A percentile compares a stretch with the other conserved stretches of the same genome.
Conservation (phyloP, 2,329 filamentous ascomycete species). For the Emericellopsis cladophorae region DNA sequence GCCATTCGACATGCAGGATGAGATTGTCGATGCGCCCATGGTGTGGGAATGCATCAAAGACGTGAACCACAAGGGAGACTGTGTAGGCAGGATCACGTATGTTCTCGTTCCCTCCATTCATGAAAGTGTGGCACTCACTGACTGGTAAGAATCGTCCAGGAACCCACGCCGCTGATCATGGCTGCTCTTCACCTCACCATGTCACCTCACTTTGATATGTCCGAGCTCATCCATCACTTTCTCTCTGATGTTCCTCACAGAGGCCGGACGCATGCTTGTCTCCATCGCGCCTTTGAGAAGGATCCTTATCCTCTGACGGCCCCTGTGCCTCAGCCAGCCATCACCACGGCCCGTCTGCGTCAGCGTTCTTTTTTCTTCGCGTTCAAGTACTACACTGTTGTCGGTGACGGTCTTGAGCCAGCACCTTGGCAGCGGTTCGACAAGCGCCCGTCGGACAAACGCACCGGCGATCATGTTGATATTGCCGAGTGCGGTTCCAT, state of each 20-base stretch:
- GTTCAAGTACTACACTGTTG: conserved; percentile 53
- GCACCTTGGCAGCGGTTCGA: conserved; percentile 49
- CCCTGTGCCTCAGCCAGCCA: conserved; percentile 2
- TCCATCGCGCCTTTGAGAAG: conserved; percentile 33
- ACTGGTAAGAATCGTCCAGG: conserved; percentile 38
- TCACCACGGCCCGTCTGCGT: conserved; percentile 18
- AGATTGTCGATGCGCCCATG: conserved; percentile 22
- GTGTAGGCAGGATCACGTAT: conserved; percentile 43
- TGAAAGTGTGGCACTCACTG: neutral
- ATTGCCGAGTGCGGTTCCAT: conserved; percentile 47
- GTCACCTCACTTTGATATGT: conserved; percentile 46
- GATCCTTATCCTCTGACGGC: conserved; percentile 7
- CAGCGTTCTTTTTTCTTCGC: conserved; percentile 48
- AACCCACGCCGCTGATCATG: conserved; percentile 47
- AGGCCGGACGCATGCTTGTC: conserved; percentile 30
- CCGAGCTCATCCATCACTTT: conserved; percentile 43
- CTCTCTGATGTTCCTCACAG: conserved; percentile 31
- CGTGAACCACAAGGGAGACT: conserved; percentile 21
- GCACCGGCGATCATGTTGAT: conserved; percentile 37
- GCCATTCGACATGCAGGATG: conserved; percentile 11
- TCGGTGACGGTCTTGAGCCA: conserved; percentile 40
- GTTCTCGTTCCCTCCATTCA: conserved; percentile 13
- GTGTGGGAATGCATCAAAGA: conserved; percentile 27
- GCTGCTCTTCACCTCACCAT: conserved; percentile 46
- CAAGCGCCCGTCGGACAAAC: conserved; percentile 23